These are phyloP conservation scores for Hordeum pubiflorum DNA, from an alignment of 202 grass and related monocot genomes.

Conservation along the genomic window DNA sequence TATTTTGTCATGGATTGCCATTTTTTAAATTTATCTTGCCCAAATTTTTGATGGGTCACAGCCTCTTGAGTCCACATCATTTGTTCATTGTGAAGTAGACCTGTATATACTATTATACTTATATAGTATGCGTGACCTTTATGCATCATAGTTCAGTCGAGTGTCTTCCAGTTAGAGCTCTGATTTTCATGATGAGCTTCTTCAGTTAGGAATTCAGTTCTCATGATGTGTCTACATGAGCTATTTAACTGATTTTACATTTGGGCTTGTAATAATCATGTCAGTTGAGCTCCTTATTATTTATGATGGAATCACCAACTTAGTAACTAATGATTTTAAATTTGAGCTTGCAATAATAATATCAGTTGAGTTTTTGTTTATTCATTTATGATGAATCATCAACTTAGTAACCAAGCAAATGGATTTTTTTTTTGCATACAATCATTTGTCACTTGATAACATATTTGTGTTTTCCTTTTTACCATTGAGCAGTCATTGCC, in stretches of 20 bases:
- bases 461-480: conserved; percentile 7
- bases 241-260: not conserved
- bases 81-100: not conserved
- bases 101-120: not conserved
- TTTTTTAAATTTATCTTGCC: not conserved
- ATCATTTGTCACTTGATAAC: not conserved
- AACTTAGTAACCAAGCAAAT: not conserved
- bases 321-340: not conserved
- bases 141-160: not conserved
- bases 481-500: conserved; percentile 57
- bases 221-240: not conserved
- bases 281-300: too few species aligned
- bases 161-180: not conserved
- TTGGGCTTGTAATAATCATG: too few species aligned
- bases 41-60: not conserved
- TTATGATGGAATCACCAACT: not conserved
- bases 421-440: not conserved
- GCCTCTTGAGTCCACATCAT: not conserved
- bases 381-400: not conserved
- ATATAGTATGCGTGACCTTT: too few species aligned
- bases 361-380: not conserved
- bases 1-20: not conserved
- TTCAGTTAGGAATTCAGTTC: not conserved
- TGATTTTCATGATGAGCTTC: not conserved
- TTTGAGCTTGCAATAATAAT: too few species aligned